These are phyloP conservation scores for Fusarium tanahbumbuense DNA, from an alignment of 2,329 filamentous ascomycete genomes.

Conservation along the genomic window DNA sequence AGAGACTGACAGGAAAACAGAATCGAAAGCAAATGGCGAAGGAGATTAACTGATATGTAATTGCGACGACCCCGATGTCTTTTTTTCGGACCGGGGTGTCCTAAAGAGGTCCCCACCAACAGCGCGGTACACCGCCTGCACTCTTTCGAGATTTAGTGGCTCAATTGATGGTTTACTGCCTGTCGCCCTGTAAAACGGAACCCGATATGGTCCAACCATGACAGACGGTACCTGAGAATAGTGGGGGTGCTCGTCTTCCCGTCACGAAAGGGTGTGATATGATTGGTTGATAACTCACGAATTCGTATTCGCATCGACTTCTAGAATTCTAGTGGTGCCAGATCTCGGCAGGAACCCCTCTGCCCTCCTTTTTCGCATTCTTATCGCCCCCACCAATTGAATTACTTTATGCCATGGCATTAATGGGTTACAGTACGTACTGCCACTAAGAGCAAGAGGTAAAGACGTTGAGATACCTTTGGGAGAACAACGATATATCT, in stretches of 20 bases:
- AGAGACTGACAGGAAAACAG: constrained; percentile 33
- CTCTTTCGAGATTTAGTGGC: constrained; percentile 26
- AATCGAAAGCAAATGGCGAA: constrained; percentile 40
- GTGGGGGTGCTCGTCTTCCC: not conserved
- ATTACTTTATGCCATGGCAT: not conserved
- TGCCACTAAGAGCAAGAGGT: not conserved
- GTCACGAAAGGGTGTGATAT: constrained; percentile 9
- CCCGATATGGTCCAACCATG: constrained; percentile 6
- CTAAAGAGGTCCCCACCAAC: constrained; percentile 28
- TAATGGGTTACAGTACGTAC: constrained; percentile 21
- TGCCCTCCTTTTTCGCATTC: constrained; percentile 41
- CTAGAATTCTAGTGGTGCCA: constrained; percentile 20
- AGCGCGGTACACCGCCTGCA: constrained; percentile 33
- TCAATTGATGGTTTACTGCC: constrained; percentile 14
- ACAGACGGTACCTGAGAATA: constrained; percentile 32
- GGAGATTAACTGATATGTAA: constrained; percentile 50
- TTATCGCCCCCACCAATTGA: constrained; percentile 30
- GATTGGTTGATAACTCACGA: constrained; percentile 22
- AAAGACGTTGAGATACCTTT: not conserved
- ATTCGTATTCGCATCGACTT: constrained; percentile 43
- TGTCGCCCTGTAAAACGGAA: constrained; percentile 24
- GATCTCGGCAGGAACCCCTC: constrained; percentile 27
- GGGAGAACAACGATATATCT: not conserved
- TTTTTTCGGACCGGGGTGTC: constrained; percentile 43
- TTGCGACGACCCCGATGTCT: constrained; percentile 42